A percentile compares a stretch with the other conserved stretches of the same genome.
Evolutionary conservation across 108 stramenopile genomes (phyloP).

Genomic region (Conticribra weissflogii): DNA sequence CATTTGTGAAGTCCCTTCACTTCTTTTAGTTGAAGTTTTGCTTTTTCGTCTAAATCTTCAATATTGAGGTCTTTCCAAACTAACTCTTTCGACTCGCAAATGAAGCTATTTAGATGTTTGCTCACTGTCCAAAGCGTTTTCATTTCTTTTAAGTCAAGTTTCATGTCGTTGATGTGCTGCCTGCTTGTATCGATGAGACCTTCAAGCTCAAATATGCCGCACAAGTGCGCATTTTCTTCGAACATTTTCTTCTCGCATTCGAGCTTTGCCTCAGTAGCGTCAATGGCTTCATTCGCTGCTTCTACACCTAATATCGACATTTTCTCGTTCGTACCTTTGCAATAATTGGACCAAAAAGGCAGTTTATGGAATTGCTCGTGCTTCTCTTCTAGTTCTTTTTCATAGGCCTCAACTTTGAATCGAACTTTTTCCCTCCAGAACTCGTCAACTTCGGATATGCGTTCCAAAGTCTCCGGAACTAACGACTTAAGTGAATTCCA

Average conservation of each 20-base stretch:
- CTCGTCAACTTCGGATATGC: constrained; percentile 62
- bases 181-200: constrained; percentile 50
- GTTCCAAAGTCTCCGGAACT: constrained; percentile 52
- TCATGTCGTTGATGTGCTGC: constrained; percentile 33
- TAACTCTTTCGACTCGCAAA: constrained; percentile 49
- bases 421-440: constrained; percentile 63
- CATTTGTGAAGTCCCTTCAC: constrained; percentile 60
- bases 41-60: constrained; percentile 70
- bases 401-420: constrained; percentile 64
- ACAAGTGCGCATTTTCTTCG: constrained; percentile 61
- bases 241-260: constrained; percentile 39
- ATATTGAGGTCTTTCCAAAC: constrained; percentile 70
- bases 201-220: constrained; percentile 73
- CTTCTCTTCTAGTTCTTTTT: constrained; percentile 47
- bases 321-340: background rate
- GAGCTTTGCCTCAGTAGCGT: constrained; percentile 46
- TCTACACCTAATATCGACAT: constrained; percentile 6
- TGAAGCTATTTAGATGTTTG: constrained; percentile 54
- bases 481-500: constrained; percentile 53
- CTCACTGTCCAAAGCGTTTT: constrained; percentile 67
- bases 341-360: constrained; percentile 54
- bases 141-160: constrained; percentile 49
- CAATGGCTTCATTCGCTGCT: constrained; percentile 36
- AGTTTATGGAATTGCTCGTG: constrained; percentile 45
- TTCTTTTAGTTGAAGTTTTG: constrained; percentile 66